A percentile compares a stretch with the other conserved stretches of the same genome.
Evolutionary conservation across 75 land plant species (phyloP).

Genomic region (Cupressus sempervirens): DNA sequence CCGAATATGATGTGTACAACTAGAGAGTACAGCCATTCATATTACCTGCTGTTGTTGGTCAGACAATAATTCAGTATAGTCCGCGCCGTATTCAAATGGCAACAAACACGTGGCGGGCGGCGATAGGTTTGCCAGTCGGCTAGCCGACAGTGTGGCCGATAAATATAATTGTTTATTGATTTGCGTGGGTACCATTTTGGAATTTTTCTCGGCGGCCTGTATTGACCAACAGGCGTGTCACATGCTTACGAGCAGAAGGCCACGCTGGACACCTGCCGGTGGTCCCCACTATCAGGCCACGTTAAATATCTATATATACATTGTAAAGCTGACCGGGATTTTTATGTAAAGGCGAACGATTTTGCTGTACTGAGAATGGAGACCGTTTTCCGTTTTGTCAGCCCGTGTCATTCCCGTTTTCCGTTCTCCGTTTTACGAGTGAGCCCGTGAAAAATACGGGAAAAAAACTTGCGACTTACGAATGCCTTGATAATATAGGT

Average conservation of each 20-base stretch:
- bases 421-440: too few relatives aligned
- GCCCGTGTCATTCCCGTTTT: too few relatives aligned
- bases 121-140: neutral
- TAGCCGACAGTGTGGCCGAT: neutral
- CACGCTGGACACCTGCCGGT: neutral
- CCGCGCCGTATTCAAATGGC: neutral
- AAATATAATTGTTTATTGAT: neutral
- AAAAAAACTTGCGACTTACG: too few relatives aligned
- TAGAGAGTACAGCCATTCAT: neutral
- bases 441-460: too few relatives aligned
- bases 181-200: neutral
- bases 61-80: constrained; percentile 6
- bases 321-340: neutral
- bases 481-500: too few relatives aligned
- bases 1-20: neutral
- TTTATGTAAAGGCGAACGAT: neutral
- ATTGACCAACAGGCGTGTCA: neutral
- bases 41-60: neutral
- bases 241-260: neutral
- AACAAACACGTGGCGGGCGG: neutral
- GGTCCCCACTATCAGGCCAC: neutral
- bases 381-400: too few relatives aligned
- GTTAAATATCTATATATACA: neutral
- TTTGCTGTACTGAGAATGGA: too few relatives aligned
- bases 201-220: neutral